Evolutionary conservation across 129 eudicot species (phyloP).

Genomic region (Sambucus nigra): DNA sequence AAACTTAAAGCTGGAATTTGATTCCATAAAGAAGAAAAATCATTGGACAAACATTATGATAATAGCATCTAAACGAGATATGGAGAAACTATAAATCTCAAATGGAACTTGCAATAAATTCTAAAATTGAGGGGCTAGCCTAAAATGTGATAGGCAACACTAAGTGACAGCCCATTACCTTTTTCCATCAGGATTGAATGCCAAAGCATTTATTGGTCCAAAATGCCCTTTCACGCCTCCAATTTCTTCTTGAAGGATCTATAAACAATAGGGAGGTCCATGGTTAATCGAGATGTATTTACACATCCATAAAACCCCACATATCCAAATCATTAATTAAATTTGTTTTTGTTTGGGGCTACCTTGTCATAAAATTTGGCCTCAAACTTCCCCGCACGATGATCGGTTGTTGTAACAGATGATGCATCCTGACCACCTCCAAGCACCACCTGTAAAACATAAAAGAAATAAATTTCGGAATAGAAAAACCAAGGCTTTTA

Average conservation of each 20-base stretch:
- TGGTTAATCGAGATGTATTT: no score
- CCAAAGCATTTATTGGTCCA: conserved; percentile 96
- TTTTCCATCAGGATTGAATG: no score
- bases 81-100: no score
- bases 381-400: conserved; percentile 96
- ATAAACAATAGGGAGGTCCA: conserved; percentile 4
- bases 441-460: conserved; percentile 59
- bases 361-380: conserved; percentile 98
- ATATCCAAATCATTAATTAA: not conserved
- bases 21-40: no score
- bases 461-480: conserved; percentile 6
- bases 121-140: no score
- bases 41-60: no score
- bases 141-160: conserved; percentile 1
- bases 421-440: no score
- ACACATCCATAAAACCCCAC: not conserved
- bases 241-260: conserved; percentile 76
- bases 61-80: no score
- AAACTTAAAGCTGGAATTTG: no score
- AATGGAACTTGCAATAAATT: no score
- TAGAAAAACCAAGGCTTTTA: no score
- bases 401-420: conserved; percentile 87
- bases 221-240: conserved; percentile 96
- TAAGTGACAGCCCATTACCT: conserved; percentile 32
- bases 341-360: not conserved